Conservation (phyloP, 1,139 yeast species). For the Magnusiomyces suaveolens region DNA sequence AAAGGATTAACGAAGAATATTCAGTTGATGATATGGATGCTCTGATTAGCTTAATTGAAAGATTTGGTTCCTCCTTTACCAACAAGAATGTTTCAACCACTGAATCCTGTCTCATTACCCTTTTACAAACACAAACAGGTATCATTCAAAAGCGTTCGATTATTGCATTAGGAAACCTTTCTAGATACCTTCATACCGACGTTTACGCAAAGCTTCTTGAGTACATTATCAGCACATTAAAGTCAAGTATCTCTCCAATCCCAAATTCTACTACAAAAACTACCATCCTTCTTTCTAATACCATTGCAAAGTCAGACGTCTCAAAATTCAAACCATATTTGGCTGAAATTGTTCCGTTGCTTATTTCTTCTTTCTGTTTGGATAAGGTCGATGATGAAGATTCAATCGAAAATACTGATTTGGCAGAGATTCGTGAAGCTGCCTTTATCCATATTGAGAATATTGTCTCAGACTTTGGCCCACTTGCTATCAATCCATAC, state of each 20-base stretch:
- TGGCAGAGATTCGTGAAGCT: slow-evolving; percentile 30
- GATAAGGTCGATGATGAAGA: slow-evolving; percentile 18
- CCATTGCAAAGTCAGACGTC: background rate
- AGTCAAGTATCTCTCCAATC: slow-evolving; percentile 6
- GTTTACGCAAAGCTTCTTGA: slow-evolving; percentile 25
- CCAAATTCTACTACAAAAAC: slow-evolving; percentile 11
- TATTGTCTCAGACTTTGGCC: slow-evolving; percentile 21
- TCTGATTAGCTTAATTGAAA: slow-evolving; percentile 47
- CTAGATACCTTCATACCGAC: slow-evolving; percentile 30
- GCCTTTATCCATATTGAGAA: slow-evolving; percentile 27
- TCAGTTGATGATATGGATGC: slow-evolving; percentile 58
- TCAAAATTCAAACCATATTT: slow-evolving; percentile 16
- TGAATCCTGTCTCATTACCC: slow-evolving; percentile 23
- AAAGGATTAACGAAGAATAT: slow-evolving; percentile 23
- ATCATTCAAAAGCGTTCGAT: slow-evolving; percentile 37
- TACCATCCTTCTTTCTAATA: slow-evolving; percentile 17
- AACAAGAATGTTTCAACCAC: slow-evolving; percentile 36
- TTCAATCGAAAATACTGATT: slow-evolving; percentile 15
- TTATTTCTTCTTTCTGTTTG: slow-evolving; percentile 19
- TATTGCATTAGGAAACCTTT: slow-evolving; percentile 44
- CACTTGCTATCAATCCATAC: slow-evolving; percentile 22
- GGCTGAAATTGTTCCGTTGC: slow-evolving; percentile 19
- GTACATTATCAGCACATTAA: slow-evolving; percentile 20
- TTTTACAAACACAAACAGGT: slow-evolving; percentile 24
- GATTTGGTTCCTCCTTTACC: slow-evolving; percentile 44